Conservation (phyloP, 169 alveolate species). For the Perkinsus olseni region DNA sequence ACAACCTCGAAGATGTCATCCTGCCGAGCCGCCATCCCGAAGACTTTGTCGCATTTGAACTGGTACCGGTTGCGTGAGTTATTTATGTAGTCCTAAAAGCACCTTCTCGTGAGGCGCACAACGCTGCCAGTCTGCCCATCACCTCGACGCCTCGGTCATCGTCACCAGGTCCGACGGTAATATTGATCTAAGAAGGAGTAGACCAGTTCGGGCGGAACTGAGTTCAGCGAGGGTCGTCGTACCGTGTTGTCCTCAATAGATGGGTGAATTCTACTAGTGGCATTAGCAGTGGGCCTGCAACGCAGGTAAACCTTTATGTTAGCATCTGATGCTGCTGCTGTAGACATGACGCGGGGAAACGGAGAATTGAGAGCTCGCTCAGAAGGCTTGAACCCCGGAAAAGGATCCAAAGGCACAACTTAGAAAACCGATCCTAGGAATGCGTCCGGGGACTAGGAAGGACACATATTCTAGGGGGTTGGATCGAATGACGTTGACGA, state of each 20-base stretch:
- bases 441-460: too few relatives aligned
- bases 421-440: too few relatives aligned
- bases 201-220: neutral
- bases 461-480: too few relatives aligned
- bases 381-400: too few relatives aligned
- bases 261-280: neutral
- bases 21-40: conserved; percentile 52
- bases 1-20: conserved; percentile 24
- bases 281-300: conserved; percentile 19
- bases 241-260: neutral
- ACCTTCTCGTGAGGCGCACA: neutral
- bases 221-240: conserved; percentile 7
- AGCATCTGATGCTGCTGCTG: neutral
- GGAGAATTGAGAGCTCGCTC: too few relatives aligned
- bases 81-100: conserved; percentile 17
- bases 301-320: conserved; percentile 26
- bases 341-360: too few relatives aligned
- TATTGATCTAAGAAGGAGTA: neutral
- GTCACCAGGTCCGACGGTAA: neutral
- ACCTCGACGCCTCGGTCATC: conserved; percentile 30
- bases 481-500: too few relatives aligned
- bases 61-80: conserved; percentile 43
- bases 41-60: conserved; percentile 60
- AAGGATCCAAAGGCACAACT: too few relatives aligned
- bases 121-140: neutral